Evolutionary conservation across 768 basidiomycete genomes (phyloP).

Genomic region (Leccinum pellstonianum): DNA sequence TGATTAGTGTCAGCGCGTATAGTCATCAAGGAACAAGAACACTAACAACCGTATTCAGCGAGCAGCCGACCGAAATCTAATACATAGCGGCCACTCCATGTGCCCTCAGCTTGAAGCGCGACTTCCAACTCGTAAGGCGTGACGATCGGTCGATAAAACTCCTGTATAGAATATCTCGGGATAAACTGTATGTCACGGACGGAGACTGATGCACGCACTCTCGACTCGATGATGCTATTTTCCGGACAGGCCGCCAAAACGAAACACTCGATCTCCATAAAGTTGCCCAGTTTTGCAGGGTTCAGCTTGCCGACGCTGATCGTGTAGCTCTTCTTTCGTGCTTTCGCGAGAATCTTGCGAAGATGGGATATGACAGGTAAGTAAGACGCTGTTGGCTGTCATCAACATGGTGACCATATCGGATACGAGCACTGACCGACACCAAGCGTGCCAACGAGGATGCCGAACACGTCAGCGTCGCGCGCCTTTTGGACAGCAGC

Average conservation of each 20-base stretch:
- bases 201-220: slow-evolving; percentile 37
- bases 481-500: slow-evolving; percentile 83
- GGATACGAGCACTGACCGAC: slow-evolving; percentile 52
- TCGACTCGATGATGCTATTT: slow-evolving; percentile 78
- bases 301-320: slow-evolving; percentile 94
- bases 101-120: slow-evolving; percentile 67
- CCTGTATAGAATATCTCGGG: slow-evolving; percentile 43
- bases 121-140: slow-evolving; percentile 91
- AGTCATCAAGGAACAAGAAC: neutral
- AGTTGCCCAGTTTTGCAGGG: slow-evolving; percentile 93
- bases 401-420: neutral
- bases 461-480: slow-evolving; percentile 92
- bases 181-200: neutral
- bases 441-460: slow-evolving; percentile 91
- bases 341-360: slow-evolving; percentile 61
- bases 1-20: neutral
- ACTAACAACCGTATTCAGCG: slow-evolving; percentile 30
- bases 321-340: slow-evolving; percentile 90
- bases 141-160: slow-evolving; percentile 87
- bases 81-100: slow-evolving; percentile 76
- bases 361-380: slow-evolving; percentile 81
- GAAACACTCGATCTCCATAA: slow-evolving; percentile 94
- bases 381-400: slow-evolving; percentile 60
- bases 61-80: slow-evolving; percentile 72
- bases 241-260: slow-evolving; percentile 94